Evolutionary conservation across 768 basidiomycete genomes (phyloP), one percentile per base, ranked within the genome.

Genomic region (Melanogaster broomeanus): DNA sequence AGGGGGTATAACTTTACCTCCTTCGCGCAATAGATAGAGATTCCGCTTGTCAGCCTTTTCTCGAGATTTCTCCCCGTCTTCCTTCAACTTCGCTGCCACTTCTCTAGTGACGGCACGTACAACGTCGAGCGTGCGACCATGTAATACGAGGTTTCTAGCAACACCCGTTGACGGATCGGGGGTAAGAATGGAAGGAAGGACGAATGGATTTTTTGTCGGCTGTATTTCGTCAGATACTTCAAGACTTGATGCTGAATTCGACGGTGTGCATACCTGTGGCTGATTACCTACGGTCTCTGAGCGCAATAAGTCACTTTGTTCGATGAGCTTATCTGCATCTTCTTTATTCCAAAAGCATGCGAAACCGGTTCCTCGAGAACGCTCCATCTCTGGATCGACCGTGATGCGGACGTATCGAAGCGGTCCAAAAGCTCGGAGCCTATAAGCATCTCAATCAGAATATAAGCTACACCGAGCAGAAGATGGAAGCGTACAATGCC

Each of bases 281-380:
- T 64, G 55, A 18, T 68, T 68, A 16, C 83, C 83, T 9, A 77
- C 77, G 0, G 83, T 87, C 68, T 92, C 88, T 25, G 74, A 59
- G 18, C 81, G 81, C 5, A 93, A 70, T 6, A 85, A 73, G 22
- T 90, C 84, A 52, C 93, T 88, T 63, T 94, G 90, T 48, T 84
- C 77, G 21, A 98, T 77, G 9, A 84, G 93, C 53, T 84, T 84
- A 62, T 95, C 87, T 15, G 95, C 95, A 56, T 95, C 89, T 56
- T 85, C 89, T 53, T 80, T 84, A 51, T 95, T 92, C 94, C 96
- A 98, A 72, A 96, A 98, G 67, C 94, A 98, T 2, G 87, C 93
- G 64, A 99, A 99, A 3, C 94, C 97, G 6, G 94, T 96, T 22
- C 97, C 97, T 41, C 93, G 80, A 21, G 96, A 93, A 41, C 94